Evolutionary conservation across 306 rosid genomes (phyloP), one percentile per base, ranked within the genome.

Genomic region (Acacia melanoxylon): DNA sequence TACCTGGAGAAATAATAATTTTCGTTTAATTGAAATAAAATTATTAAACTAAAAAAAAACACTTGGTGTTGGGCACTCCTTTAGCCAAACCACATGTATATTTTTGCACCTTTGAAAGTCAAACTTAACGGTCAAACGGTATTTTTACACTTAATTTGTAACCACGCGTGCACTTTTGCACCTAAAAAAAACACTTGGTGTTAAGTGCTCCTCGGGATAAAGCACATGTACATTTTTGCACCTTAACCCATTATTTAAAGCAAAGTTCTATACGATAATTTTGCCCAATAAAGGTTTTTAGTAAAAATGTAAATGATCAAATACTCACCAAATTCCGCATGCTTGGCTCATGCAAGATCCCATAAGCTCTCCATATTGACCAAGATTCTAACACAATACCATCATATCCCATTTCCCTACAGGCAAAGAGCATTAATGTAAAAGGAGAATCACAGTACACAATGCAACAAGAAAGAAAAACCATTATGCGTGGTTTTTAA

Each of bases 301-400:
- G 46, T 13, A 62, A 76, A 68, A 46, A 58, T 76, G 56, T 81
- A 40, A 85, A 37, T 46, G 73, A 76, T 42, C 29, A 31, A 70
- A 77, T 70, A 82, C 84, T 81, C 84, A 95, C 99, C 95, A 77
- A 86, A 78, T 75, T 88, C 67, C 97, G 91, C 91, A 90, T 66
- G 85, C 77, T 84, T 76, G 92, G 93, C 78, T 95, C 98, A 77
- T 83, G 89, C 89, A 95, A 85, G 82, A 93, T 85, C 49, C 94
- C 93, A 74, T 86, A 88, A 83, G 92, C 96, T 77, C 91, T 93
- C 99, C 98, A 95, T 80, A 96, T 93, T 77, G 99, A 95, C 99
- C 98, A 95, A 69, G 99, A 92, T 88, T 95, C 99, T 68, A 95
- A 86, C 72, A 95, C 97, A 78, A 95, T 80, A 81, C 99, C 99